Base-by-base conservation (phyloP, 306 rosid species). In the Citrullus amarus region DNA sequence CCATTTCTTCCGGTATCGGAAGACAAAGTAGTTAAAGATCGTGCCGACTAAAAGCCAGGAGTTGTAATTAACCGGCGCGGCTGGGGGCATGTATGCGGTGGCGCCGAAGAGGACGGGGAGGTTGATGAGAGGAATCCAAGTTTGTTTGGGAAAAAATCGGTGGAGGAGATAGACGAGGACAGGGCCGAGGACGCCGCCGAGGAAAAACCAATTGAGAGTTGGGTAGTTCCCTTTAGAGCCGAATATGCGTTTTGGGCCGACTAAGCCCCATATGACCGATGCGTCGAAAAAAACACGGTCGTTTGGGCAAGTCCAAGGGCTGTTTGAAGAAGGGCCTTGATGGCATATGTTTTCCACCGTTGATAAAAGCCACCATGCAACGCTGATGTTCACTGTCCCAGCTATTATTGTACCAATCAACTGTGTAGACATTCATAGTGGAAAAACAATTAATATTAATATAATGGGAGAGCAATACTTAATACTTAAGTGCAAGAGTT, bases 81-180 rank as follows among this genome's bases (percentile, higher is more conserved):
- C 88, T 0, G 86, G 86, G 8, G 86, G 88, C 88, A 85, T 85
- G 0, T 2, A 67, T 2, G 84, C 84, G 2, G 86, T 85, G 6
- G 88, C 80, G 0, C 86, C 84, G 1, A 85, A 53, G 18, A 85
- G 81, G 17, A 85, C 85, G 3, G 86, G 88, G 54, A 85, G 86
- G 65, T 85, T 85, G 74, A 85, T 80, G 48, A 77, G 79, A 1
- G 48, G 41, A 18, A 85, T 79, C 84, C 85, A 85, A n/a, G 77
- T 22, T 34, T 77, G 78, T 15, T 48, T 32, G 11, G 88, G 88
- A 28, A 85, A 82, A 18, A 79, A 57, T 44, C 34, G 80, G 78
- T 79, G 79, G 9, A 85, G 39, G 61, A 77, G 48, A 72, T 81
- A 85, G 10, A 80, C 82, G 10, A 82, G 10, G 13, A 63, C 1